Base-by-base conservation (phyloP, 192 early-diverging fungal species). In the Pilaira anomala region DNA sequence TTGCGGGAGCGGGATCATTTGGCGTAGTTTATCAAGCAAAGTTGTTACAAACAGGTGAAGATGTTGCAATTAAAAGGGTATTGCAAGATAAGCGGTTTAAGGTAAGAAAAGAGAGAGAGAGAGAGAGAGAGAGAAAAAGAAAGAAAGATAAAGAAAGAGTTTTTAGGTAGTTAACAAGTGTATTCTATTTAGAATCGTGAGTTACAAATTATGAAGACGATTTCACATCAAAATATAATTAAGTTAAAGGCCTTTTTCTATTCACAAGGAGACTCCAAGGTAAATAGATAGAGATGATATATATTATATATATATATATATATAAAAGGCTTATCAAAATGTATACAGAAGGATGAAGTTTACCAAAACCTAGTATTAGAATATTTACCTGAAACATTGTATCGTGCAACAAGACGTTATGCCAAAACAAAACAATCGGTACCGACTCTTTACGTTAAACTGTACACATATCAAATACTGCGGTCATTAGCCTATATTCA, bases 401-500 rank as follows among this genome's bases (percentile, higher is more conserved):
- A 93, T 69, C 83, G 94, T 25, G 90, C 91, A 28, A 90, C 90
- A 54, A 85, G 96, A 44, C 85, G 92, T 56, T 95, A 88, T 68
- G 81, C 88, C 52, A 93, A 92, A 78, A 77, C 82, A 62, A 94
- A 92, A 79, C 92, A 96, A 77, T 78, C 81, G 33, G 94, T 98
- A 85, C 94, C 96, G 14, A 86, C 88, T 84, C 73, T 93, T 14
- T 80, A 80, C 52, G 89, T 98, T 61, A 96, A 98, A 88, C 80
- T 96, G 56, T 98, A 94, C 79, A 96, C 95, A 88, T 98, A 98
- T 78, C 96, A 98, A 75, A 76, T 98, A 63, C 91, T 96, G 83
- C 80, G 96, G 59, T 94, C 94, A 70, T 80, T 98, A 49, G 91
- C 93, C 54, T 98, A 95, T 75, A 95, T 95, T 71, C 96, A 98